Base-by-base conservation (phyloP, 495 filamentous ascomycete genomes). In the Pseudotulostoma volvatum region DNA sequence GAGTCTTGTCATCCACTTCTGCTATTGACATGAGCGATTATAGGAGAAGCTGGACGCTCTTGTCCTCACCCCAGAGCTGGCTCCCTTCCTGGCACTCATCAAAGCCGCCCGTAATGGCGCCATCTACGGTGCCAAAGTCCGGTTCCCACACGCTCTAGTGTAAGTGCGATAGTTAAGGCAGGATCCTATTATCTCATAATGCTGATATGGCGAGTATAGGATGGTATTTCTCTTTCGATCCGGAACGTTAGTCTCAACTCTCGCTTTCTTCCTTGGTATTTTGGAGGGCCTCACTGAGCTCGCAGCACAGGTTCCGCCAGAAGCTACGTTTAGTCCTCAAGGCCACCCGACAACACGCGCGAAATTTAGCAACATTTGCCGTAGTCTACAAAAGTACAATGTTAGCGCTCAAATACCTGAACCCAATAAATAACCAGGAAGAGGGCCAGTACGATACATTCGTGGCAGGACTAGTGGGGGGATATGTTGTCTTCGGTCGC, bases 121-220 rank as follows among this genome's bases (percentile, higher is more conserved):
- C 44, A 84, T 95, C 42, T 99, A 96, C 63, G 90, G 90, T 18
- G 76, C 86, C 48, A 99, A 96, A 73, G 84, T 99, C 56, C 86
- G 90, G 45, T 95, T 96, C 67, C 90, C 90, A 49, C 90, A 97
- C 64, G 90, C 90, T 37, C 72, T 97, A 42, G 90, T 97, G 79
- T 86, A 74, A 43, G 67, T 44, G 20, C n/a, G 19, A 33, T 25
- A 11, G n/a, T 34, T 34, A 3, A 39, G n/a, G 38, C 1, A 5
- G 21, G 7, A 3, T 19, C 20, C n/a, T n/a, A n/a, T n/a, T n/a
- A n/a, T n/a, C n/a, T n/a, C n/a, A n/a, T n/a, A n/a, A n/a, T n/a
- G n/a, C n/a, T n/a, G n/a, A n/a, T n/a, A n/a, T n/a, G n/a, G n/a
- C n/a, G n/a, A n/a, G n/a, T 36, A 40, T 46, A 85, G 79, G 16